Conservation (phyloP, 495 filamentous ascomycete species). For the Aspergillus carlsbadensis region DNA sequence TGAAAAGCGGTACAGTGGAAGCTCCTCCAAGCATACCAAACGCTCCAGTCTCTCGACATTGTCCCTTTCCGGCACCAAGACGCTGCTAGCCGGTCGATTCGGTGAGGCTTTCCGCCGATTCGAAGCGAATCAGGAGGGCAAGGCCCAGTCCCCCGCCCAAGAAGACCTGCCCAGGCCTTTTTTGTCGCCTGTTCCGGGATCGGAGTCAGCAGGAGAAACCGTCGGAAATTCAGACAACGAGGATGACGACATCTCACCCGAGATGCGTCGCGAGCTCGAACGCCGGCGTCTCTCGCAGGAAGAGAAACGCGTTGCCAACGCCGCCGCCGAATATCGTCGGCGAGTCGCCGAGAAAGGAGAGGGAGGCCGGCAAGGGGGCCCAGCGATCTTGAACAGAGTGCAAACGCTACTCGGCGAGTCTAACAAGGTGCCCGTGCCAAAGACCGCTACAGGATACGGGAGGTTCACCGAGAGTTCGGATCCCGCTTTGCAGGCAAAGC, state of each 20-base stretch:
- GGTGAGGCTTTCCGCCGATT: slow-evolving; percentile 95
- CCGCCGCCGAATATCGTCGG: slow-evolving; percentile 85
- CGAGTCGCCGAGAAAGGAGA: slow-evolving; percentile 66
- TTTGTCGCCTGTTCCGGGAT: slow-evolving; percentile 62
- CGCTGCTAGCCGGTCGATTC: slow-evolving; percentile 84
- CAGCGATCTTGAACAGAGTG: slow-evolving; percentile 86
- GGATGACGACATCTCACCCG: slow-evolving; percentile 74
- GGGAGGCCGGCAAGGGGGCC: slow-evolving; percentile 61
- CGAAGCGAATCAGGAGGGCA: slow-evolving; percentile 58
- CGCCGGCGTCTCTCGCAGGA: slow-evolving; percentile 80
- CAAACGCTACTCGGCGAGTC: slow-evolving; percentile 83
- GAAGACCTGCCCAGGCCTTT: slow-evolving; percentile 47
- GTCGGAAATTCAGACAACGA: slow-evolving; percentile 63
- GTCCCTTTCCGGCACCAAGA: slow-evolving; percentile 74
- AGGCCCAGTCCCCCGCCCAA: slow-evolving; percentile 52
- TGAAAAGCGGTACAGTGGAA: slow-evolving; percentile 64
- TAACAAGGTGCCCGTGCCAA: slow-evolving; percentile 55
- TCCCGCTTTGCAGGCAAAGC: slow-evolving; percentile 44
- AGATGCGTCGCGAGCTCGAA: slow-evolving; percentile 89
- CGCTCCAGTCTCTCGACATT: slow-evolving; percentile 78
- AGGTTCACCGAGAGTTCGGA: slow-evolving; percentile 62
- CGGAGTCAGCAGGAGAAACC: slow-evolving; percentile 46
- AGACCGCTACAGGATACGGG: slow-evolving; percentile 88
- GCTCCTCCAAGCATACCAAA: slow-evolving; percentile 67
- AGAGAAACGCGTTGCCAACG: slow-evolving; percentile 87